These are phyloP conservation scores for Apiospora saccharicola DNA, from an alignment of 2,329 filamentous ascomycete species.

Conservation along the genomic window DNA sequence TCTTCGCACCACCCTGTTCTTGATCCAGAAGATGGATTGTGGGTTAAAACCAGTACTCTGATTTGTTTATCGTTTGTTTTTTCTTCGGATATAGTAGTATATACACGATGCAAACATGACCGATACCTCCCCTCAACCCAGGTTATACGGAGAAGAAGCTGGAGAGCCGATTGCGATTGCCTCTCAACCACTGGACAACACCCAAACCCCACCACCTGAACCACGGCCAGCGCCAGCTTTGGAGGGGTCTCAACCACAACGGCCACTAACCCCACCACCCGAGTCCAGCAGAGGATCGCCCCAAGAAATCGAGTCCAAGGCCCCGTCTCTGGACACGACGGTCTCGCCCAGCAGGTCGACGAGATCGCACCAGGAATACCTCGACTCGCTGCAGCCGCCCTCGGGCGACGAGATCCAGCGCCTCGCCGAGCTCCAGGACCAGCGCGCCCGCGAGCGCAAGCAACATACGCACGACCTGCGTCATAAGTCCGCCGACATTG, in stretches of 20 bases:
- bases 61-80: background rate
- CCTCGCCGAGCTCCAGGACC: slow-evolving; percentile 57
- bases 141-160: background rate
- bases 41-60: background rate
- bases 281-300: slow-evolving; percentile 17
- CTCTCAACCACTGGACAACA: background rate
- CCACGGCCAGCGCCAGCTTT: slow-evolving; percentile 27
- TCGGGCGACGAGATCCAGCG: slow-evolving; percentile 54
- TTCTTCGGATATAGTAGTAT: background rate
- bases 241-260: slow-evolving; percentile 36
- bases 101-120: slow-evolving; percentile 15
- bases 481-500: slow-evolving; percentile 30
- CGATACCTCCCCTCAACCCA: slow-evolving; percentile 5
- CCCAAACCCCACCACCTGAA: slow-evolving; percentile 28
- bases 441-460: slow-evolving; percentile 53
- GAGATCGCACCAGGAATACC: slow-evolving; percentile 50
- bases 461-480: slow-evolving; percentile 49
- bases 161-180: background rate
- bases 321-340: slow-evolving; percentile 34
- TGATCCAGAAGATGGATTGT: slow-evolving; percentile 1
- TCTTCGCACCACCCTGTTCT: background rate
- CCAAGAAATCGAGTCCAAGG: slow-evolving; percentile 28
- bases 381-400: slow-evolving; percentile 58
- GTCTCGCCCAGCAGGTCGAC: slow-evolving; percentile 36
- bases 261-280: slow-evolving; percentile 33